A percentile compares a stretch with the other conserved stretches of the same genome.
phyloP scores from a whole-genome alignment of 1,139 yeast species.

The Nematodospora anomalae region DNA sequence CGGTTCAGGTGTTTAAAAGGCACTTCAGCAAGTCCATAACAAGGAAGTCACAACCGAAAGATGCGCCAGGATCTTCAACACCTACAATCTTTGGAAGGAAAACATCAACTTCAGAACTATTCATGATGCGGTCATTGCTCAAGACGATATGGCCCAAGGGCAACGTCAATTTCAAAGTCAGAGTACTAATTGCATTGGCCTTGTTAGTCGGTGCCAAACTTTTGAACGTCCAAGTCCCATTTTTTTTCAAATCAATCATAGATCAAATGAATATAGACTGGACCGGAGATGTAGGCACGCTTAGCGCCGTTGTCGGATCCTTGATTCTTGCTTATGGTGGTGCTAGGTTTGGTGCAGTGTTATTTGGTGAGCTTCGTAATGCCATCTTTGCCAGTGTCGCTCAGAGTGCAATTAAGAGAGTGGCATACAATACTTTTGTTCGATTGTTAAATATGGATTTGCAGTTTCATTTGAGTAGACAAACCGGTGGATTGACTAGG shows the following conservation, averaged over 20 bases:
- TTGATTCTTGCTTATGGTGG: conserved; percentile 88
- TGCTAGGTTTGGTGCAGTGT: conserved; percentile 90
- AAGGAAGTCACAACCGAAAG: neutral
- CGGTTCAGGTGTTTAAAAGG: neutral
- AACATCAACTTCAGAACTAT: conserved; percentile 51
- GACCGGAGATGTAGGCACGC: conserved; percentile 61
- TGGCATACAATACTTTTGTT: conserved; percentile 82
- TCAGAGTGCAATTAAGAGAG: conserved; percentile 88
- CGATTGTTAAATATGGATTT: conserved; percentile 84
- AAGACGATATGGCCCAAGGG: conserved; percentile 89
- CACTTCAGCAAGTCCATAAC: neutral
- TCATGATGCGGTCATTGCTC: conserved; percentile 61
- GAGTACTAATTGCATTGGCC: conserved; percentile 76
- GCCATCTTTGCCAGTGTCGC: conserved; percentile 96
- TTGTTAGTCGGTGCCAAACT: conserved; percentile 78
- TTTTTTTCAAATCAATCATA: conserved; percentile 83
- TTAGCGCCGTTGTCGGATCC: conserved; percentile 64
- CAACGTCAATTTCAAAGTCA: conserved; percentile 63
- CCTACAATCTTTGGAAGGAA: conserved; percentile 23
- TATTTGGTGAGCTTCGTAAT: conserved; percentile 90
- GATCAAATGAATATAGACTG: conserved; percentile 94
- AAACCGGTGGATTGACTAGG: conserved; percentile 93
- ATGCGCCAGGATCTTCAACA: neutral
- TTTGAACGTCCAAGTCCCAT: conserved; percentile 93
- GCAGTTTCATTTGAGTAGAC: conserved; percentile 85